phyloP scores from a whole-genome alignment of 371 early-diverging fungal species.

The Apophysomyces variabilis region DNA sequence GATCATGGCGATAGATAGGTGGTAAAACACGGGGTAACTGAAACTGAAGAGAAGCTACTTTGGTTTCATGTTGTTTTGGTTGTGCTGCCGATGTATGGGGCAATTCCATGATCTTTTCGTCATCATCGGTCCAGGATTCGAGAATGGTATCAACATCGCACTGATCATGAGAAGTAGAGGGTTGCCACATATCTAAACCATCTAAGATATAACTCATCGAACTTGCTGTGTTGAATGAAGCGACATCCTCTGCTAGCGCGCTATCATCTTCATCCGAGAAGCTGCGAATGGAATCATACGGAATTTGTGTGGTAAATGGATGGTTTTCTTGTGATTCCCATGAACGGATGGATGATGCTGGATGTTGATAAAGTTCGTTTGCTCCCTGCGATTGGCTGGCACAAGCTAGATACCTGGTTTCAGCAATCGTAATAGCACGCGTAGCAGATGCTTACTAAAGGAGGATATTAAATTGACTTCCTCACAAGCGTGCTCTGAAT shows the following conservation, averaged over 20 bases:
- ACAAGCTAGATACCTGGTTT: not conserved
- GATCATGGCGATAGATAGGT: conserved; percentile 2
- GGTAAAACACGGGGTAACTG: not conserved
- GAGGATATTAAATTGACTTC: not conserved
- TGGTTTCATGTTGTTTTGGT: not conserved
- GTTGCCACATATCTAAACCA: not conserved
- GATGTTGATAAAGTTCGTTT: not conserved
- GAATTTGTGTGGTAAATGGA: not conserved
- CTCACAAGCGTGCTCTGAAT: not conserved
- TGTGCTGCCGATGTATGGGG: not conserved
- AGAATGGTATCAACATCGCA: not conserved
- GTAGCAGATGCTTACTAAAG: not conserved
- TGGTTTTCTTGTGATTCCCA: not conserved
- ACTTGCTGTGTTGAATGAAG: not conserved
- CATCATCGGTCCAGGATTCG: conserved; percentile 3
- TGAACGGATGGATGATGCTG: not conserved
- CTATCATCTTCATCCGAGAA: not conserved
- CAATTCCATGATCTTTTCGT: too few species aligned
- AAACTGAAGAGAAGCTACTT: not conserved
- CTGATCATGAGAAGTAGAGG: not conserved
- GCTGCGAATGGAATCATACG: not conserved
- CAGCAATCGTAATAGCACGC: not conserved
- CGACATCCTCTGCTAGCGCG: not conserved
- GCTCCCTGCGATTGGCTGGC: not conserved
- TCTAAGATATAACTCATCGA: not conserved